phyloP scores from a whole-genome alignment of 345 rosid species.

The Aethionema arabicum region DNA sequence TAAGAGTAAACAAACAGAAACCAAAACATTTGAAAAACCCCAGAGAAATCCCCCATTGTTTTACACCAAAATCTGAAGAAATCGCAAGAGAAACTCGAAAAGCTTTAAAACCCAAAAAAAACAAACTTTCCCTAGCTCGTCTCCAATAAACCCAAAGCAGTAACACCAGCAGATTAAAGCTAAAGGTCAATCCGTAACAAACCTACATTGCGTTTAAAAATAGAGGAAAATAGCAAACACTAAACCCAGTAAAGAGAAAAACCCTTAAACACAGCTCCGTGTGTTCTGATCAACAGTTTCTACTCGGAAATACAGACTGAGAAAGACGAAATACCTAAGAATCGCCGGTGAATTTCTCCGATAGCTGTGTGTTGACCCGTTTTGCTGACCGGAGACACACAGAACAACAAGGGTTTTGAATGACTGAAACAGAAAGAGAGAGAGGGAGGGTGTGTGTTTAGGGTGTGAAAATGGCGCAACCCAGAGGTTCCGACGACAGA shows the following conservation, averaged over 20 bases:
- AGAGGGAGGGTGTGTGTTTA: slow-evolving; percentile 8
- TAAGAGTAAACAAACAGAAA: slow-evolving; percentile 3
- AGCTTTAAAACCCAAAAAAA: slow-evolving; percentile 12
- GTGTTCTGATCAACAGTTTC: slow-evolving; percentile 7
- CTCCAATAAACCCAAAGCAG: slow-evolving; percentile 20
- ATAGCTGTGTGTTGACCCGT: not conserved
- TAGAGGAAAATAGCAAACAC: not conserved
- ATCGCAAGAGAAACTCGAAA: slow-evolving; percentile 4
- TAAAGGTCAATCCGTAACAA: slow-evolving; percentile 11
- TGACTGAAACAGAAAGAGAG: slow-evolving; percentile 17
- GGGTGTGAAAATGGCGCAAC: slow-evolving; percentile 25
- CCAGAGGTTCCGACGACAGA: slow-evolving; percentile 10
- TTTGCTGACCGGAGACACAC: slow-evolving; percentile 9
- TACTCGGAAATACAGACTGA: slow-evolving; percentile 2
- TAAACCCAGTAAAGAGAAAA: slow-evolving; percentile 23
- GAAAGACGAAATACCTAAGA: slow-evolving; percentile 24
- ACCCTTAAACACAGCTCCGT: slow-evolving; percentile 3
- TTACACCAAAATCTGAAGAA: not conserved
- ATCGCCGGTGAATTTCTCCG: slow-evolving; percentile 15
- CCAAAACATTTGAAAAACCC: slow-evolving; percentile 16
- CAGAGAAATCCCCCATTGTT: slow-evolving; percentile 8
- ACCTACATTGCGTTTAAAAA: slow-evolving; percentile 12
- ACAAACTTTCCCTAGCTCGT: slow-evolving; percentile 1
- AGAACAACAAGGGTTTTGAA: slow-evolving; percentile 16
- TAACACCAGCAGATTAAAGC: not conserved